phyloP scores from a whole-genome alignment of 83 land plant genomes.

The Thuja plicata region DNA sequence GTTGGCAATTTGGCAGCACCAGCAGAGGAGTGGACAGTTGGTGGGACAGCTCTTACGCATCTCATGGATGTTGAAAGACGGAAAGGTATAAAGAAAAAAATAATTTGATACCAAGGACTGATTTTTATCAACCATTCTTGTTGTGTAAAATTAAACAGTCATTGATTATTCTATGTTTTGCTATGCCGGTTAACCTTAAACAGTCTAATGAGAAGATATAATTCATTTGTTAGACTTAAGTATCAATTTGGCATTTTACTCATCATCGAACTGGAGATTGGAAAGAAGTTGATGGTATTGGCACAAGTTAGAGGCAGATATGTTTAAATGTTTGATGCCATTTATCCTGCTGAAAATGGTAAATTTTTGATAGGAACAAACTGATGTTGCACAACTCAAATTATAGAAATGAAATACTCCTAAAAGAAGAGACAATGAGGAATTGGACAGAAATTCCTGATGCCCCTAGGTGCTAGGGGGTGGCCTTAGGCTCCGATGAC shows the following conservation, averaged over 20 bases:
- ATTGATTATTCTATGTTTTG: neutral
- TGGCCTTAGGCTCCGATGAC: no score
- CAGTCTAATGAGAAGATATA: neutral
- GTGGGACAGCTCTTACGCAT: constrained; percentile 94
- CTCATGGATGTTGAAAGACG: constrained; percentile 99
- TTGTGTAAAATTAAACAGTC: neutral
- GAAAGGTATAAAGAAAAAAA: constrained; percentile 48
- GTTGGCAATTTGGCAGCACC: constrained; percentile 87
- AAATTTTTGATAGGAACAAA: no score
- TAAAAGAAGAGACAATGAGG: no score
- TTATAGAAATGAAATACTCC: no score
- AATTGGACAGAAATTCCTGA: no score
- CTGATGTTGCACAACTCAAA: no score
- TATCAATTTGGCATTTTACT: neutral
- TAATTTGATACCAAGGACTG: neutral
- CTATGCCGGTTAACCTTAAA: neutral
- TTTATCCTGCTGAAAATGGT: neutral
- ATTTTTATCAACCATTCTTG: neutral
- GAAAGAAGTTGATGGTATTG: neutral
- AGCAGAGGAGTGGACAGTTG: constrained; percentile 89
- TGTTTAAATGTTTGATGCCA: neutral
- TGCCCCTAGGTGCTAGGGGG: no score
- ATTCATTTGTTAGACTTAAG: neutral
- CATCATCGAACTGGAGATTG: neutral
- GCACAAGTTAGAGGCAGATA: neutral